phyloP scores from a whole-genome alignment of 2,329 filamentous ascomycete species.

The Coniochaeta hoffmannii region DNA sequence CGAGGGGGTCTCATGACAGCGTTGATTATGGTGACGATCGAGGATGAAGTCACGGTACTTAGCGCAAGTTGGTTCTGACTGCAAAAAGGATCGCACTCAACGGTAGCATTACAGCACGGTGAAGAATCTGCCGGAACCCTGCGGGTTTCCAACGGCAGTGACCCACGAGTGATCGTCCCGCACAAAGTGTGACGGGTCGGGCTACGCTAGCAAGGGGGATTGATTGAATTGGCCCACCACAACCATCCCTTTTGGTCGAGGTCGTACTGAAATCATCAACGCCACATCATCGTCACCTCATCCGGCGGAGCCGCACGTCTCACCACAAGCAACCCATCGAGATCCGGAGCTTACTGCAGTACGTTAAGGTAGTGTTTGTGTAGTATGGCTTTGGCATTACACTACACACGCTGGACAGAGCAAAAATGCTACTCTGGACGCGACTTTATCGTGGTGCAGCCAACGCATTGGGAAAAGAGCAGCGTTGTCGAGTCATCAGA shows the following conservation, averaged over 20 bases:
- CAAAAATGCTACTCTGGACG: neutral
- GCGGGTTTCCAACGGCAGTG: neutral
- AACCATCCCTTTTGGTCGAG: neutral
- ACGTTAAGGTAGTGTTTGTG: too few species aligned
- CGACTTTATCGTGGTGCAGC: neutral
- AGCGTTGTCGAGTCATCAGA: neutral
- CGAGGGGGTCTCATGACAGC: neutral
- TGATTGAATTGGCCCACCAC: conserved; percentile 1
- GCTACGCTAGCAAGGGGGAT: neutral
- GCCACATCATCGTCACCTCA: neutral
- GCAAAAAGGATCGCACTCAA: neutral
- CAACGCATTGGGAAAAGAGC: neutral
- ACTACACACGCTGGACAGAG: neutral
- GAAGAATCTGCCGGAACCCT: neutral
- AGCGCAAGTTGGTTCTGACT: neutral
- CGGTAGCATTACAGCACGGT: neutral
- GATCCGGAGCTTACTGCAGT: neutral
- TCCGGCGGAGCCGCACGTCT: neutral
- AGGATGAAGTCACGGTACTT: neutral
- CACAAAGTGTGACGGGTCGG: neutral
- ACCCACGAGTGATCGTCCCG: neutral
- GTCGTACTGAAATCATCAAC: neutral
- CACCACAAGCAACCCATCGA: neutral
- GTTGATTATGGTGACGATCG: neutral
- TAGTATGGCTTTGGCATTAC: too few species aligned